phyloP scores from a whole-genome alignment of 306 rosid genomes.

The Casuarina glauca region DNA sequence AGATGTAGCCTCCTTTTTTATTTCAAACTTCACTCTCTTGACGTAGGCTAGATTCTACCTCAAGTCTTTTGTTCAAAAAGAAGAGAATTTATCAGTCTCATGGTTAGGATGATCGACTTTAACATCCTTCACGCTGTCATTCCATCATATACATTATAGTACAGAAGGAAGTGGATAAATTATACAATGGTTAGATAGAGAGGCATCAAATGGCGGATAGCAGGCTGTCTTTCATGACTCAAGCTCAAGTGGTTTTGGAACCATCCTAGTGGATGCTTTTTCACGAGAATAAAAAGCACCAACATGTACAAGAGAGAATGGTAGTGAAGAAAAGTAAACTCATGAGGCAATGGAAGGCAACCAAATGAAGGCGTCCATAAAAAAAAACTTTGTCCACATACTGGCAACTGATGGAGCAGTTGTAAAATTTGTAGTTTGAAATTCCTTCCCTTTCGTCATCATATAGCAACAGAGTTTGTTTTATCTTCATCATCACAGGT shows the following conservation, averaged over 20 bases:
- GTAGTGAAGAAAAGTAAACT: neutral
- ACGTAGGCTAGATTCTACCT: no score
- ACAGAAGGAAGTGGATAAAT: no score
- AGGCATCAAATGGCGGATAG: neutral
- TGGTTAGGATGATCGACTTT: no score
- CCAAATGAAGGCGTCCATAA: neutral
- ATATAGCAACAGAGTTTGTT: neutral
- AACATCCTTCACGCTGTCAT: no score
- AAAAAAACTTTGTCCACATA: constrained; percentile 1
- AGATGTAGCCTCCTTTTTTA: no score
- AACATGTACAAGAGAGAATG: neutral
- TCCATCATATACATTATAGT: no score
- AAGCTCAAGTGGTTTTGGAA: neutral
- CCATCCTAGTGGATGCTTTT: neutral
- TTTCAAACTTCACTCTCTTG: no score
- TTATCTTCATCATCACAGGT: neutral
- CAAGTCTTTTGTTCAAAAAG: no score
- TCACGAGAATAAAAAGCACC: neutral
- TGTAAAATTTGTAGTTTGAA: constrained; percentile 16
- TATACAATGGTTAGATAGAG: neutral
- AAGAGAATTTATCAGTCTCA: no score
- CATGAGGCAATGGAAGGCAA: neutral
- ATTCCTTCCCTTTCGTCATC: neutral
- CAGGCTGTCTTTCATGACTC: neutral
- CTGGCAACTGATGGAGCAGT: neutral